Evolutionary conservation across 2,329 filamentous ascomycete genomes (phyloP).

Genomic region (Colletotrichum zoysiae): DNA sequence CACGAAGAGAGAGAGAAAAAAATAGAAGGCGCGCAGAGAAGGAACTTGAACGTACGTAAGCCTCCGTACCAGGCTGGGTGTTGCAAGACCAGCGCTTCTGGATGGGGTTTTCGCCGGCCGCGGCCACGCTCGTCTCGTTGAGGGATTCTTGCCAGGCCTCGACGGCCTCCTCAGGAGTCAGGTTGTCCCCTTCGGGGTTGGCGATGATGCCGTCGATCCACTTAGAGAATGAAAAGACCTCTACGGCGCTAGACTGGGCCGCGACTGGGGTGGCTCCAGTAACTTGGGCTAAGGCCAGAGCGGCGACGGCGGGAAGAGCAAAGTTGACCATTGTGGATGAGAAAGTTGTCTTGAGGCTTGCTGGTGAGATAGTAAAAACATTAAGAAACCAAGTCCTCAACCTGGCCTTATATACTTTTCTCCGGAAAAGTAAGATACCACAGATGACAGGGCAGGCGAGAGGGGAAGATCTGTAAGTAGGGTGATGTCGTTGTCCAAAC

Average conservation of each 20-base stretch:
- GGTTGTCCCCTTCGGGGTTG: constrained; percentile 34
- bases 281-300: constrained; percentile 10
- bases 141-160: constrained; percentile 17
- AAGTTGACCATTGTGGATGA: constrained; percentile 25
- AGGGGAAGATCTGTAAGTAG: no score
- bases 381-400: background rate
- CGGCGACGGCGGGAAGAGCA: constrained; percentile 14
- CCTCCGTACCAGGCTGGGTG: constrained; percentile 9
- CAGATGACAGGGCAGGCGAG: background rate
- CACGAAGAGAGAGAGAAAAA: no score
- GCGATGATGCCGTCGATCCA: constrained; percentile 38
- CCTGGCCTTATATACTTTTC: background rate
- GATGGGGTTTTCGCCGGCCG: background rate
- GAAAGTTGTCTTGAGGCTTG: background rate
- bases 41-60: constrained; percentile 14
- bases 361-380: background rate
- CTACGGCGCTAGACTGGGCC: background rate
- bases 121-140: constrained; percentile 1
- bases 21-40: no score
- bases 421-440: background rate
- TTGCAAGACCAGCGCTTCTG: constrained; percentile 30
- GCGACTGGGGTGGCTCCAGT: background rate
- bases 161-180: constrained; percentile 33
- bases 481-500: background rate
- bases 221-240: constrained; percentile 33